Percentiles rank a stretch among this genome's conserved stretches.
phyloP scores from a whole-genome alignment of 768 basidiomycete species.

The Pulveroboletus sp. region DNA sequence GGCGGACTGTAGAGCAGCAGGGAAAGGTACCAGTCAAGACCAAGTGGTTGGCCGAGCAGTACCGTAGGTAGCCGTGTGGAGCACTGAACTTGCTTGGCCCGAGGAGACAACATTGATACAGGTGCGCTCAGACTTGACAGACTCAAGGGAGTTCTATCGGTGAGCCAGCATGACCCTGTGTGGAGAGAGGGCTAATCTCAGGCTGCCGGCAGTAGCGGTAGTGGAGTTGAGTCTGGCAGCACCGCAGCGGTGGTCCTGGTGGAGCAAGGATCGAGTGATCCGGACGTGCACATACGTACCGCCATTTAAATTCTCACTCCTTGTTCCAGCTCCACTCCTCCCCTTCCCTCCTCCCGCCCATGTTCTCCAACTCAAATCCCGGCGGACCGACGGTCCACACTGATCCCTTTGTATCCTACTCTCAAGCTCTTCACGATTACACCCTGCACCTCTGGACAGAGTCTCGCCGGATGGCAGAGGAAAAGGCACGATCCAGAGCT shows the following conservation, averaged over 20 bases:
- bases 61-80: constrained; percentile 7
- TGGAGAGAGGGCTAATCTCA: constrained; percentile 2
- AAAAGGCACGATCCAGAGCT: constrained; percentile 37
- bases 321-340: constrained; percentile 7
- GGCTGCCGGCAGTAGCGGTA: not conserved
- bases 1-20: not conserved
- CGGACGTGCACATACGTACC: constrained; percentile 15
- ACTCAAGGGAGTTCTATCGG: not conserved
- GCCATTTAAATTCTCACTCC: constrained; percentile 27
- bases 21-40: not conserved
- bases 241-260: constrained; percentile 13
- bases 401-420: constrained; percentile 51
- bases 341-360: constrained; percentile 13
- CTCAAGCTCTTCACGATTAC: constrained; percentile 64
- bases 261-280: constrained; percentile 29
- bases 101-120: not conserved
- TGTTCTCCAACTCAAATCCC: constrained; percentile 16
- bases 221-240: constrained; percentile 6
- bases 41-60: not conserved
- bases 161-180: not conserved
- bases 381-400: constrained; percentile 4
- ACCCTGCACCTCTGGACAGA: constrained; percentile 68
- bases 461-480: constrained; percentile 57
- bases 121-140: constrained; percentile 5
- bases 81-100: not conserved